Base-by-base conservation (phyloP, 371 early-diverging fungal species). In the Entomophthora muscae region DNA sequence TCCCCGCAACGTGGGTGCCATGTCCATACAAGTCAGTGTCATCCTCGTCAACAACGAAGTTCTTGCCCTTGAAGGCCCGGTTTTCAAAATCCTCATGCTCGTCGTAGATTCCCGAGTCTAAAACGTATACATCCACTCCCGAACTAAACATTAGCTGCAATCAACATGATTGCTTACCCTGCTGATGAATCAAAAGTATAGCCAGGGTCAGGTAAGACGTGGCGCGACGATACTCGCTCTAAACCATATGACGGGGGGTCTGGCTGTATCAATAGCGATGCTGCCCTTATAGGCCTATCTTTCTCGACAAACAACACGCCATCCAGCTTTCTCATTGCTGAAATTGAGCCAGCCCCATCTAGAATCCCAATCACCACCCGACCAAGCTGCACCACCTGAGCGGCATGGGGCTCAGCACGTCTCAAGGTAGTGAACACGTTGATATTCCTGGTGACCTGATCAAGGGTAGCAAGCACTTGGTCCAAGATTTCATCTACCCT, bases 1-100 rank as follows among this genome's bases (percentile, higher is more conserved):
- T 85, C 57, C 91, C 88, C 55, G 88, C 77, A 31, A 85, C 86
- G 68, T 91, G 91, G 13, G 92, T 88, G 2, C 85, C 86, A 63
- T 74, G 74, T 13, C 74, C 72, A 65, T 72, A 72, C 53, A 70
- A 70, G 61, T 79, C 80, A 51, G 64, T 69, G 57, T 80, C 70
- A 28, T 76, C 75, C 26, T 74, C 72, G 28, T 65, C 61, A 17
- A 66, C 67, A 23, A 77, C 71, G n/a, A 88, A 84, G n/a, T 82
- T 87, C 57, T 71, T 75, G 53, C 88, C 89, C 71, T 75, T 51
- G 52, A 64, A 68, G 51, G 92, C 96, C 67, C 92, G 83, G 13
- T 86, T 90, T 56, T 75, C 77, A 66, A 96, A 86, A 63, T 96
- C 95, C 27, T 70, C 71, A 73, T 93, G 92, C 0, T 66, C 66